Base-by-base conservation (phyloP, 2,329 filamentous ascomycete genomes). In the Aspergillus phoenicis region DNA sequence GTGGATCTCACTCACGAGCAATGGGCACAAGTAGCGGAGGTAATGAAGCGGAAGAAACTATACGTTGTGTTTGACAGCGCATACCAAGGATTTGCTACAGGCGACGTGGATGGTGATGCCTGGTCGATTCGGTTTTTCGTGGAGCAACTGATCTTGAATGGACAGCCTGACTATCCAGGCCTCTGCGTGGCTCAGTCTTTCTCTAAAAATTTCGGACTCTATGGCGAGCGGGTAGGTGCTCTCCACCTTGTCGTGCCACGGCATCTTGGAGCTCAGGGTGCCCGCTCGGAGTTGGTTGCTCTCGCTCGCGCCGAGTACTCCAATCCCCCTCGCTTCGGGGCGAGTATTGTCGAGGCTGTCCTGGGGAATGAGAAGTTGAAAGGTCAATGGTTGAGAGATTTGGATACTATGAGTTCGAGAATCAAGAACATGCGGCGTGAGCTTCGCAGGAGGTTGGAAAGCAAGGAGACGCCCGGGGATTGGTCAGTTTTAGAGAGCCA, bases 31-130 rank as follows among this genome's bases (percentile, higher is more conserved):
- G 84, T 97, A 55, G 90, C 91, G 36, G 78, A 83, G 24, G 75
- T 96, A 28, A 85, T 96, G 73, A 83, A 84, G 68, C 75, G 84
- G 69, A 92, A 89, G 81, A 86, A 85, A 64, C 91, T 94, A 75
- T 93, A 97, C 78, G 91, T 91, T 70, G 93, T 97, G 84, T 96
- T 97, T 78, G 93, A 97, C 81, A 91, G 86, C 65, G 93, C 93
- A 58, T 97, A 97, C 81, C 93, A 97, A 79, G 93, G 93, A 48
- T 97, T 97, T 73, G 93, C 92, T 5, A 93, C 92, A 1, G 93
- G 93, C 56, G 87, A 93, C 75, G 84, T 95, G 26, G 84, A 85
- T 67, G 85, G 85, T 52, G 93, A 97, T 74, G 91, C 89, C 62
- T 91, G 87, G 81, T 90, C 93, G 11, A 86, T 97, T 63, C 89